Conservation (phyloP, 768 basidiomycete genomes). For the Boletus subcaerulescens region DNA sequence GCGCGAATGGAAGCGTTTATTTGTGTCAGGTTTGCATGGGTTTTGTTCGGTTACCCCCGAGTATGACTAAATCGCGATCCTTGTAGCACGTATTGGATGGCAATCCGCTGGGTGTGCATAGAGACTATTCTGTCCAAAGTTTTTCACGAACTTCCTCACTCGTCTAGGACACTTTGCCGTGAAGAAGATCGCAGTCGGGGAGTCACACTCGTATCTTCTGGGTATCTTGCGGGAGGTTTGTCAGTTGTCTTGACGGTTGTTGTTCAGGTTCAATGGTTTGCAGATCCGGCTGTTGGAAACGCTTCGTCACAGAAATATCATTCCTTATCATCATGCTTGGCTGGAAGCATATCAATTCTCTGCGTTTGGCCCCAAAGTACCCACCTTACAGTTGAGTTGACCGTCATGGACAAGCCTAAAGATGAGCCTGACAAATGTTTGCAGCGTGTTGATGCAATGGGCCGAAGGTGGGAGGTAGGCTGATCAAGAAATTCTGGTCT, state of each 20-base stretch:
- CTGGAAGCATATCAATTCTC: conserved; percentile 85
- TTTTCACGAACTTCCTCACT: conserved; percentile 2
- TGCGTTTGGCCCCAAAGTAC: conserved; percentile 82
- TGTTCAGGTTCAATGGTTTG: not conserved
- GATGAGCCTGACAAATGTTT: not conserved
- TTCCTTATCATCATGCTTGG: conserved; percentile 97
- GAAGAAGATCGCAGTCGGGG: conserved; percentile 94
- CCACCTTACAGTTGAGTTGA: conserved; percentile 73
- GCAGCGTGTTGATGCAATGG: conserved; percentile 88
- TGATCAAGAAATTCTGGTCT: not conserved
- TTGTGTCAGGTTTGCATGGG: conserved; percentile 67
- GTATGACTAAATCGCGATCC: conserved; percentile 1
- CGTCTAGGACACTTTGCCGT: conserved; percentile 79
- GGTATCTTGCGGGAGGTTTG: conserved; percentile 74
- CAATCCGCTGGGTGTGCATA: conserved; percentile 64
- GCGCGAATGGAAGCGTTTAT: conserved; percentile 89
- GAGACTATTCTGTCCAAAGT: not conserved
- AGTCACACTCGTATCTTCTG: conserved; percentile 82
- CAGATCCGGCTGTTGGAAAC: conserved; percentile 83
- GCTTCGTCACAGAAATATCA: conserved; percentile 88
- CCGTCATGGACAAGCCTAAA: not conserved
- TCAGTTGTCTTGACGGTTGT: not conserved
- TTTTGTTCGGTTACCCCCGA: not conserved
- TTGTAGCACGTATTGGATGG: conserved; percentile 80
- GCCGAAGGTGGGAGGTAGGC: conserved; percentile 76